Evolutionary conservation across 768 basidiomycete species (phyloP), one percentile per base, ranked within the genome.

Genomic region (Tricholoma furcatifolium): DNA sequence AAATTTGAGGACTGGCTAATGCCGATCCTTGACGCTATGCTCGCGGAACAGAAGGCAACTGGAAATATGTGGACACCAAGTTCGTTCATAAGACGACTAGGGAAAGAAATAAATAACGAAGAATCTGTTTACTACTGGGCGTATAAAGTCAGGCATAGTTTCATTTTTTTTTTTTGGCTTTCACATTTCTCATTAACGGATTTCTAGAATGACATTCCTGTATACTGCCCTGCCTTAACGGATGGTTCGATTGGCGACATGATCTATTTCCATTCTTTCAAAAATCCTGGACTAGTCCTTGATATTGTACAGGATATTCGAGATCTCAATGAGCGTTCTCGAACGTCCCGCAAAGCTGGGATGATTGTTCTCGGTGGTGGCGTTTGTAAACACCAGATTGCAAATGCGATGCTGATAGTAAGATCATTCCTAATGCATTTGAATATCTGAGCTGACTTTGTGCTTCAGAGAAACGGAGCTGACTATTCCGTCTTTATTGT

Each of bases 91-190:
- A 81, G 79, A 23, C 75, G 97, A 50, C 74, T 99, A n/a, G 97
- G 97, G 24, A 94, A 94, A 68, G 97, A 98, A 71, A 98, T 99
- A 54, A 78, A 97, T 67, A 85, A 98, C 67, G 97, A 98, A 72
- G 90, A 94, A 63, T 96, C 93, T 54, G 92, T 98, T 52, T 97
- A 98, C 65, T 98, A 98, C 67, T 99, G 97, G 97, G 95, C 95
- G 35, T 97, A 93, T 67, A 98, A 97, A 83, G 97, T 96, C 7
- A 27, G 27, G 27, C 27, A 27, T 27, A 7, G 7, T 27, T 27
- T 27, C 27, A 72, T 9, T 54, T 50, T 72, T 63, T 46, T 61
- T 56, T 27, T 40, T 50, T 30, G 35, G 60, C 15, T 61, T 65
- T 47, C 53, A 43, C 51, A 21, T 18, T 34, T 43, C 43, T 34